Base-by-base conservation (phyloP, 805 yeast genomes). In the Lachancea meyersii region DNA sequence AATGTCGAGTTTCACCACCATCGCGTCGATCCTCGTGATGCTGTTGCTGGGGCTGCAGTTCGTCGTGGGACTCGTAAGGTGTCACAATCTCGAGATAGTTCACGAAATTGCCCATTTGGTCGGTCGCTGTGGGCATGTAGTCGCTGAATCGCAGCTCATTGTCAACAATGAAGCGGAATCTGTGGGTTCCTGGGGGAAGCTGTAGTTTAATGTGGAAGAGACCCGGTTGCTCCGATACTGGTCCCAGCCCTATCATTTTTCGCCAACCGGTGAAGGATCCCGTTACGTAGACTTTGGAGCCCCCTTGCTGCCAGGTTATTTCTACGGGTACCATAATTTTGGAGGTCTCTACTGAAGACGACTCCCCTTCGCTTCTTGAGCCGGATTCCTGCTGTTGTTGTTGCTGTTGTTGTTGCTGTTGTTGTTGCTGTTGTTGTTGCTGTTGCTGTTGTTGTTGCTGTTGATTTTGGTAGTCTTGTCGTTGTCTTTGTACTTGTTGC, bases 211-310 rank as follows among this genome's bases (percentile, higher is more conserved):
- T 82, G 35, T 78, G 70, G 54, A 82, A 81, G 2, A 58, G 30
- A 9, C 61, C 61, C 4, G 63, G 64, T 23, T 60, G 61, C 23
- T 56, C 59, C 5, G 60, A 52, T 11, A 64, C 65, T 8, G 68
- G 65, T 23, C 73, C 73, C 54, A 93, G 69, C 31, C 95, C 95
- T 57, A 91, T 89, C 97, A 93, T 91, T 65, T 89, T 91, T 52
- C 96, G 73, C 97, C 98, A 93, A 3, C 96, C 96, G 0, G 98
- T 93, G 65, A 91, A 91, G 1, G 97, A 85, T 38, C 98, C 98
- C 27, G 97, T 93, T 11, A 91, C 96, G 61, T 88, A 93, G 2
- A 93, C 97, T 55, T 85, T 85, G 38, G 77, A 77, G 47, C 98
- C 98, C n/a, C 97, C 97, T 63, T 91, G 96, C 14, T 79, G 80